Base-by-base conservation (phyloP, 1,139 yeast genomes). In the Cylindricascospora bacillispora region DNA sequence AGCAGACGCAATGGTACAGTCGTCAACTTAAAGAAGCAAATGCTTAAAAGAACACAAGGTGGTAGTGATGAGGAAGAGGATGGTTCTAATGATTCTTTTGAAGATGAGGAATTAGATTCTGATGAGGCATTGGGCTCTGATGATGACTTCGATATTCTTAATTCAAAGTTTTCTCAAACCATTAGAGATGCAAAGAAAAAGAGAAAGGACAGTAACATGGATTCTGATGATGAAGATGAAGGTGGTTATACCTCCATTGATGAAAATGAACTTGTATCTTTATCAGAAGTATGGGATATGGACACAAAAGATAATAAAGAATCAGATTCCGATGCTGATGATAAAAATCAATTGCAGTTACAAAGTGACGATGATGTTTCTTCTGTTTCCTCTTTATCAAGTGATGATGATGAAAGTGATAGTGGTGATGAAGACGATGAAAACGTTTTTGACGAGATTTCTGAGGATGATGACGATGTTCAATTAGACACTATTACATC, bases 231-330 rank as follows among this genome's bases (percentile, higher is more conserved):
- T 7, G 66, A 61, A 13, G 71, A 70, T 25, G 60, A 63, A 29
- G 54, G 60, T 31, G 63, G 65, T 9, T 55, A 65, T 40, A 56
- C 63, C 13, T 62, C 68, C 37, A 55, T 75, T 28, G 95, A 85
- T 45, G 94, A 82, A 50, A 60, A 59, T 22, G 80, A 82, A 43
- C 62, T 85, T 35, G 69, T 80, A 32, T 70, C 93, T 0, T 62
- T 85, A 28, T 79, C 93, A 5, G 85, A 77, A 43, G 86, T 82
- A 4, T 85, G 94, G 94, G 95, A 80, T 52, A 54, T 73, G 60
- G 93, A 80, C 49, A 85, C 74, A 21, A 57, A 53, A 25, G 74
- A 29, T 12, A 43, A 41, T 6, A 39, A 43, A 16, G 32, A 31
- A 4, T 37, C 45, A n/a, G 70, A 63, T 18, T 44, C 67, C 5